A percentile compares a stretch with the other conserved stretches of the same genome.
phyloP scores from a whole-genome alignment of 768 basidiomycete species.

The Podaxis pistillaris region DNA sequence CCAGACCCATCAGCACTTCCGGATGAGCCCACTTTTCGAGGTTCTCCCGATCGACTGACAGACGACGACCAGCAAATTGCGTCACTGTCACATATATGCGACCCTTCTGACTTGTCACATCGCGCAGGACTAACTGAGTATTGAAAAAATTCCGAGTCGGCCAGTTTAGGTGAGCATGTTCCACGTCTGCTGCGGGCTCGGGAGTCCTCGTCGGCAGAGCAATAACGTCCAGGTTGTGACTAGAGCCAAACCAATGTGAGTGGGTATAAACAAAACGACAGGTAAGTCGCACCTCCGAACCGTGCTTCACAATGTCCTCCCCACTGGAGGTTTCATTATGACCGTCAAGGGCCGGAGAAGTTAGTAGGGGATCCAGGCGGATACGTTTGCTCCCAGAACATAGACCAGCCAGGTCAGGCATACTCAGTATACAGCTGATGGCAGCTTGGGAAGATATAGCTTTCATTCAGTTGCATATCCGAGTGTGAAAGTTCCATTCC shows the following conservation, averaged over 20 bases:
- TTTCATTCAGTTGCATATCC: neutral
- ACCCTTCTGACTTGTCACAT: neutral
- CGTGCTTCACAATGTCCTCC: neutral
- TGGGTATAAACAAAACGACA: neutral
- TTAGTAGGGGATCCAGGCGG: neutral
- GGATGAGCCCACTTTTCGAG: neutral
- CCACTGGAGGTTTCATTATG: neutral
- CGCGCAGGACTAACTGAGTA: neutral
- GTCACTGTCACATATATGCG: neutral
- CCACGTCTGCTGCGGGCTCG: neutral
- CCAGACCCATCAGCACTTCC: neutral
- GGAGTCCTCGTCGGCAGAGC: neutral
- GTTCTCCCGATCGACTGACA: neutral
- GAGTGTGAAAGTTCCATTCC: neutral
- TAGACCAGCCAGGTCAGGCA: slow-evolving; percentile 45
- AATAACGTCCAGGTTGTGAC: neutral
- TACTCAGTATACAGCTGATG: slow-evolving; percentile 39
- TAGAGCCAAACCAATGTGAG: neutral
- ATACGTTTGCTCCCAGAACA: slow-evolving; percentile 11
- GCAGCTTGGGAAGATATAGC: slow-evolving; percentile 6
- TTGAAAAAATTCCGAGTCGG: neutral
- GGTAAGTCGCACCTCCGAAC: neutral
- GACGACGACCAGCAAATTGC: neutral
- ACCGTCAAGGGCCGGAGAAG: neutral
- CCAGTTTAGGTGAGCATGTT: neutral